Percentiles rank a stretch among this genome's conserved stretches.
phyloP scores from a whole-genome alignment of 2,329 filamentous ascomycete species.

The Talaromyces sp. region DNA sequence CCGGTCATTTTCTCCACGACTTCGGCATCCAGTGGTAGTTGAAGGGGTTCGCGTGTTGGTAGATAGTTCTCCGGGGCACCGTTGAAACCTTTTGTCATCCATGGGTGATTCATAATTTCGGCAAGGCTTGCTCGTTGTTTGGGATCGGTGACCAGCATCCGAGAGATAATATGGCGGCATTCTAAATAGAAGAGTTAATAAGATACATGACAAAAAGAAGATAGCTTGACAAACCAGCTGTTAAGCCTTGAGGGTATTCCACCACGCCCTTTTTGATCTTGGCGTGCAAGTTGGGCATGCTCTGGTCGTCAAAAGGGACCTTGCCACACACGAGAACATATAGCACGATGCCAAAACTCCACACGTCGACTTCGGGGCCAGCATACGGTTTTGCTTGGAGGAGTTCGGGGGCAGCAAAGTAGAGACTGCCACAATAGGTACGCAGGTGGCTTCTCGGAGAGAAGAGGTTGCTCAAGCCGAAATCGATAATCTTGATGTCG shows the following conservation, averaged over 20 bases:
- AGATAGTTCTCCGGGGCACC: conserved; percentile 84
- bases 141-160: conserved; percentile 95
- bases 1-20: conserved; percentile 93
- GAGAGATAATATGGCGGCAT: conserved; percentile 84
- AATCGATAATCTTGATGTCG: conserved; percentile 99
- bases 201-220: conserved; percentile 10
- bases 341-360: conserved; percentile 97
- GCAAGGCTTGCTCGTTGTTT: conserved; percentile 76
- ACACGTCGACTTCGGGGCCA: conserved; percentile 93
- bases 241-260: conserved; percentile 92
- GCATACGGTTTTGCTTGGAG: conserved; percentile 92
- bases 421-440: conserved; percentile 95
- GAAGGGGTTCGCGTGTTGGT: conserved; percentile 75
- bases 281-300: conserved; percentile 95
- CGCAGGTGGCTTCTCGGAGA: conserved; percentile 79
- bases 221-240: conserved; percentile 60
- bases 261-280: conserved; percentile 98
- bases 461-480: conserved; percentile 94
- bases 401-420: conserved; percentile 93
- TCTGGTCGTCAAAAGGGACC: conserved; percentile 97
- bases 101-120: conserved; percentile 92
- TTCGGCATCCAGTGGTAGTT: conserved; percentile 73
- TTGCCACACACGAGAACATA: conserved; percentile 97
- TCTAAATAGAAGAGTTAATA: conserved; percentile 54
- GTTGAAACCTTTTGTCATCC: conserved; percentile 90